Evolutionary conservation across 345 rosid species (phyloP).

Genomic region (Citrus cavaleriei): DNA sequence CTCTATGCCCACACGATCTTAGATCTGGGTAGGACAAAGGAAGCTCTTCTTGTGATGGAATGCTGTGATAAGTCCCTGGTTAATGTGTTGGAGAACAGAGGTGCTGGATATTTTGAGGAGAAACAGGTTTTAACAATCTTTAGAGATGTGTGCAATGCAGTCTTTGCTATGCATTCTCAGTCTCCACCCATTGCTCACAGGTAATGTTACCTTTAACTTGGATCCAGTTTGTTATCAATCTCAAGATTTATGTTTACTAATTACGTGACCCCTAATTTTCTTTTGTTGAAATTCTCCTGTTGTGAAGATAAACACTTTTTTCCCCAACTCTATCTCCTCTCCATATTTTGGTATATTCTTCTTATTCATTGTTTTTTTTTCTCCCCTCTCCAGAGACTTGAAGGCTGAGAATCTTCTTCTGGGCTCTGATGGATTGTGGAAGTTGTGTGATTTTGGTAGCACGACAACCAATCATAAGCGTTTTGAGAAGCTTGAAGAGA

Average conservation of each 20-base stretch:
- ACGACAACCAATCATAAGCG: conserved; percentile 86
- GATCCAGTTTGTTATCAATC: not conserved
- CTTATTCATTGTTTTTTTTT: conserved; percentile 14
- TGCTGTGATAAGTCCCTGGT: conserved; percentile 88
- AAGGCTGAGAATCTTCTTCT: conserved; percentile 90
- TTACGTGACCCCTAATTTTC: not conserved
- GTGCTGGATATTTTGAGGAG: conserved; percentile 82
- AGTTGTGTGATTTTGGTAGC: conserved; percentile 96
- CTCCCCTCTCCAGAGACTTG: conserved; percentile 63
- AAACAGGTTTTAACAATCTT: conserved; percentile 70
- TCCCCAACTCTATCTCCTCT: not conserved
- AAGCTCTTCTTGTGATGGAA: conserved; percentile 92
- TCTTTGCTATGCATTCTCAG: conserved; percentile 92
- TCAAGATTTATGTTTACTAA: not conserved
- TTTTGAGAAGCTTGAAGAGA: conserved; percentile 93
- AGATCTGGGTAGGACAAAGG: conserved; percentile 91
- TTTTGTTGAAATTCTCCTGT: not conserved
- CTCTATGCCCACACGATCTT: conserved; percentile 64
- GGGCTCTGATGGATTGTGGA: conserved; percentile 81
- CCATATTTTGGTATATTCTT: not conserved
- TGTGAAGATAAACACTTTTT: not conserved
- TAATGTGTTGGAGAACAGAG: conserved; percentile 74
- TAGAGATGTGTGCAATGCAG: conserved; percentile 92
- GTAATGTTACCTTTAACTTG: conserved; percentile 27
- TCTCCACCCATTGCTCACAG: conserved; percentile 93